Evolutionary conservation across 2,329 filamentous ascomycete genomes (phyloP), one percentile per base, ranked within the genome.

Genomic region (Cryphonectria carpinicola): DNA sequence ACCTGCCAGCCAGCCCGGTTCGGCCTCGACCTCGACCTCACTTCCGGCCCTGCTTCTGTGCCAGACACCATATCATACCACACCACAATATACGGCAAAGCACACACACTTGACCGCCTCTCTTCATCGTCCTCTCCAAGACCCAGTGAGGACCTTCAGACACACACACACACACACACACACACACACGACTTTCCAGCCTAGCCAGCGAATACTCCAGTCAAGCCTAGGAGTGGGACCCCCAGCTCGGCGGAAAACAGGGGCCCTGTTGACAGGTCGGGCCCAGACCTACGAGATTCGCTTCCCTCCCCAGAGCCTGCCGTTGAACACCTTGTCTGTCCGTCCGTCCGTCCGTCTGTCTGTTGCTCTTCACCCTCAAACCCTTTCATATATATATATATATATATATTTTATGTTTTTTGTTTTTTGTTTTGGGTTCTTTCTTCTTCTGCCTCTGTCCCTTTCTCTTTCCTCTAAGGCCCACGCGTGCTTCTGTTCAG

Each of bases 181-280:
- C 37, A 22, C 46, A 49, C 46, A 49, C 46, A 11, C 7, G 8
- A 3, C 46, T 49, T 4, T 49, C 46, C 46, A 49, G 46, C 22
- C 46, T 49, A 10, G 46, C 46, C 46, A 49, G 46, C 46, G 46
- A 49, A 49, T 49, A 49, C 46, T n/a, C 22, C 22, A 7, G 46
- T 49, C 46, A n/a, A 3, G 22, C 46, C 22, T n/a, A 49, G 46
- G 19, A 49, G 46, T 49, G 46, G 46, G 46, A 49, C 46, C 46
- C 22, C 46, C 46, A 49, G 46, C 46, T n/a, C 46, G 22, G 8
- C 22, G 22, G 10, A 49, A 49, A n/a, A 49, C 22, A n/a, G 46
- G 46, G 46, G 7, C 46, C 46, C 7, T 49, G 28, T 62, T 62
- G 58, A 62, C 58, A 62, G 58, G 58, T 39, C 58, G 17, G 35